Conservation (phyloP, 108 stramenopile species). For the Nannochloropsis salina region DNA sequence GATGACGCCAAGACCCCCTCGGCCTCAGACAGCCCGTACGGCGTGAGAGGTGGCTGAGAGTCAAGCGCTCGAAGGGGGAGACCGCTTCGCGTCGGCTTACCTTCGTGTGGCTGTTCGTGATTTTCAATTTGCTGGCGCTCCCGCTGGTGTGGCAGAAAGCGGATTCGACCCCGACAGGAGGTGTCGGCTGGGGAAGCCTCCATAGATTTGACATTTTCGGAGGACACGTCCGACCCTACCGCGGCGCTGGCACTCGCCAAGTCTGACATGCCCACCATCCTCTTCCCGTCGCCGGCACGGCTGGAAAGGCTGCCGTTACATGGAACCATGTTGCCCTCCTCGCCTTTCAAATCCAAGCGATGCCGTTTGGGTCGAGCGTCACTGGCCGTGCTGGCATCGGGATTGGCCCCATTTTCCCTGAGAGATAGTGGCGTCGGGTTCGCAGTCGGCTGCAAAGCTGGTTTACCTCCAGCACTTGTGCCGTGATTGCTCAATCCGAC, state of each 20-base stretch:
- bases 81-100: neutral
- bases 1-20: neutral
- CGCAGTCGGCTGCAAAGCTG: too few species aligned
- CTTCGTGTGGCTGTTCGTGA: neutral
- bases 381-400: neutral
- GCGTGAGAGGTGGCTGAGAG: neutral
- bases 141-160: conserved; percentile 5
- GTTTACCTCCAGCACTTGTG: too few species aligned
- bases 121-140: neutral
- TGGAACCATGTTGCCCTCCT: neutral
- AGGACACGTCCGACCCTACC: too few species aligned
- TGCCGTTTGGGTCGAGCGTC: neutral
- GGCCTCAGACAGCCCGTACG: neutral
- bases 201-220: too few species aligned
- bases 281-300: too few species aligned
- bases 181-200: neutral
- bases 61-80: neutral
- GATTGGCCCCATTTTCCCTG: neutral
- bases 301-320: too few species aligned
- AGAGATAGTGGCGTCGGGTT: too few species aligned
- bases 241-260: too few species aligned
- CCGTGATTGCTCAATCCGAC: too few species aligned
- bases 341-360: neutral
- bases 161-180: neutral
- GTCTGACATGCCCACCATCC: too few species aligned